Conservation (phyloP, 192 early-diverging fungal species). For the Paraglomus occultum region DNA sequence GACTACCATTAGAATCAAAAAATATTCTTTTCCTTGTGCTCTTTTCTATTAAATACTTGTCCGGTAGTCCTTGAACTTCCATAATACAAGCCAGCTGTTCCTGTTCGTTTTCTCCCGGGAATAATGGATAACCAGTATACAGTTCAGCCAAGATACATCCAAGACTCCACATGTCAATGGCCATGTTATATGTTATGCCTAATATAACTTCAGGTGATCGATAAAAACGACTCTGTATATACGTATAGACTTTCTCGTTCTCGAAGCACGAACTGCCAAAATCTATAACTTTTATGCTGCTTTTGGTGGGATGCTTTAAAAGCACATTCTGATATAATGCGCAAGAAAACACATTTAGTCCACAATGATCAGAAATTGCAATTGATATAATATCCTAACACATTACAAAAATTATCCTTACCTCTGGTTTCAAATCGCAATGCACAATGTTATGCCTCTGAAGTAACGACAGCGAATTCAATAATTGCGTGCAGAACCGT, state of each 20-base stretch:
- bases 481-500: conserved; percentile 78
- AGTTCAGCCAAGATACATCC: conserved; percentile 96
- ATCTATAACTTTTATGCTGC: conserved; percentile 96
- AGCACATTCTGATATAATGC: conserved; percentile 67
- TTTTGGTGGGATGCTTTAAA: conserved; percentile 67
- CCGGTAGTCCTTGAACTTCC: conserved; percentile 86
- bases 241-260: conserved; percentile 93
- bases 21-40: conserved; percentile 82
- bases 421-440: conserved; percentile 97
- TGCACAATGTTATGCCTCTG: conserved; percentile 79
- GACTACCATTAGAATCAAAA: conserved; percentile 62
- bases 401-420: conserved; percentile 40
- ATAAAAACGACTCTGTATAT: conserved; percentile 97
- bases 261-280: conserved; percentile 95
- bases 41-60: conserved; percentile 66
- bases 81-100: conserved; percentile 96
- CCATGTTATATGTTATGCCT: conserved; percentile 81
- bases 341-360: conserved; percentile 5
- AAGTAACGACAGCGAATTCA: conserved; percentile 78
- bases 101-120: conserved; percentile 97
- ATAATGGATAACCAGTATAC: conserved; percentile 85
- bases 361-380: neutral
- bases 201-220: conserved; percentile 96
- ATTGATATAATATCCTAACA: conserved; percentile 14
- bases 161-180: conserved; percentile 97